Evolutionary conservation across 768 basidiomycete genomes (phyloP), one percentile per base, ranked within the genome.

Genomic region (Grammothele lineata): DNA sequence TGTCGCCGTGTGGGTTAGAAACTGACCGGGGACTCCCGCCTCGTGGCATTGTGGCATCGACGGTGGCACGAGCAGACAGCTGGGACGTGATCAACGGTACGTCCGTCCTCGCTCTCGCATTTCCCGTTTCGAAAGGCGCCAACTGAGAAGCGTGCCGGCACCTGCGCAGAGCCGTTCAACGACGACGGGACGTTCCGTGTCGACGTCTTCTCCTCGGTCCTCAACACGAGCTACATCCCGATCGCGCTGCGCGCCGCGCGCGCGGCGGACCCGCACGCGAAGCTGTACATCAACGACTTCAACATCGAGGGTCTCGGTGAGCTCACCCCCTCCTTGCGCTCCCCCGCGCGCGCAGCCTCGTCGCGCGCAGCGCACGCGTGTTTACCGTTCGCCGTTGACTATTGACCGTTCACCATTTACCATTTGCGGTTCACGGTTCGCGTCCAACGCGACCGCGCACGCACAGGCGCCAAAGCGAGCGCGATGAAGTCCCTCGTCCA

Each of bases 121-220:
- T 30, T 30, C 27, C 14, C 27, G 14, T 30, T 14, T 30, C 27
- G 27, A 30, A 7, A 30, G 7, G 8, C 27, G 14, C 27, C n/a
- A n/a, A n/a, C n/a, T n/a, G n/a, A n/a, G n/a, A n/a, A n/a, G n/a
- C n/a, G n/a, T n/a, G n/a, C n/a, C n/a, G n/a, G n/a, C n/a, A n/a
- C n/a, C n/a, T n/a, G 4, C n/a, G 25, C 43, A 58, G 57, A 80
- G 57, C 68, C 76, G 5, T 77, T 81, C 65, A 76, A 80, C 50
- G 80, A 81, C 24, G 70, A 81, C 50, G 80, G 81, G 15, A 77
- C 76, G 10, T 78, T 67, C 61, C 73, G 80, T 22, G 45, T 63
- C 8, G 63, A 71, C 45, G 69, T 82, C 15, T 83, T 80, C 66
- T 78, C 68, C 64, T 68, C 70, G 51, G 72, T 70, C 1, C 66